Percentiles rank a stretch among this genome's conserved stretches.
phyloP scores from a whole-genome alignment of 331 rosid genomes.

The Telfairia occidentalis region DNA sequence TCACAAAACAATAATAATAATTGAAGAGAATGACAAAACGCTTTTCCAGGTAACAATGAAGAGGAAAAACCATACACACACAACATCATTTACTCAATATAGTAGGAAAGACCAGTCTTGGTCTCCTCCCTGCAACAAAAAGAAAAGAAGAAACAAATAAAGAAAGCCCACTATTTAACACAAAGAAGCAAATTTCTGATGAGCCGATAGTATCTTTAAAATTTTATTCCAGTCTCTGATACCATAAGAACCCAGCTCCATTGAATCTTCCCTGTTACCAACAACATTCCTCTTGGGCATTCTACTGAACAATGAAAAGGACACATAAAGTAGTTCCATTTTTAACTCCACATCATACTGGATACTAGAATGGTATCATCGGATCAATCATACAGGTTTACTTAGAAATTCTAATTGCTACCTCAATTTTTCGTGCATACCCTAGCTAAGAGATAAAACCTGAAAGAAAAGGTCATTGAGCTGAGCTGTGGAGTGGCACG shows the following conservation, averaged over 20 bases:
- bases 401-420: neutral
- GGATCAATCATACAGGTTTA: neutral
- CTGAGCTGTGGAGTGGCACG: neutral
- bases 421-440: neutral
- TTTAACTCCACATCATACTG: neutral
- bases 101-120: neutral
- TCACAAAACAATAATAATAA: neutral
- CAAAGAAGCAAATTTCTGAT: neutral
- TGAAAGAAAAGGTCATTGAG: neutral
- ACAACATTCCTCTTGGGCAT: slow-evolving; percentile 1
- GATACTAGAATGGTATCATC: neutral
- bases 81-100: neutral
- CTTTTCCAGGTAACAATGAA: neutral
- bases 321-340: neutral
- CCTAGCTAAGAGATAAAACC: neutral
- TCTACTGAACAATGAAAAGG: neutral
- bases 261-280: neutral
- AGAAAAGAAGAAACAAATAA: neutral
- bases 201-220: neutral
- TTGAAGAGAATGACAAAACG: neutral
- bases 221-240: neutral
- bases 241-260: neutral
- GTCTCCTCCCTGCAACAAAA: neutral
- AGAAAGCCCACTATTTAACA: neutral
- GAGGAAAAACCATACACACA: neutral